Evolutionary conservation across 1,284 basidiomycete species (phyloP), one percentile per base, ranked within the genome.

Genomic region (Termitomyces sp.): DNA sequence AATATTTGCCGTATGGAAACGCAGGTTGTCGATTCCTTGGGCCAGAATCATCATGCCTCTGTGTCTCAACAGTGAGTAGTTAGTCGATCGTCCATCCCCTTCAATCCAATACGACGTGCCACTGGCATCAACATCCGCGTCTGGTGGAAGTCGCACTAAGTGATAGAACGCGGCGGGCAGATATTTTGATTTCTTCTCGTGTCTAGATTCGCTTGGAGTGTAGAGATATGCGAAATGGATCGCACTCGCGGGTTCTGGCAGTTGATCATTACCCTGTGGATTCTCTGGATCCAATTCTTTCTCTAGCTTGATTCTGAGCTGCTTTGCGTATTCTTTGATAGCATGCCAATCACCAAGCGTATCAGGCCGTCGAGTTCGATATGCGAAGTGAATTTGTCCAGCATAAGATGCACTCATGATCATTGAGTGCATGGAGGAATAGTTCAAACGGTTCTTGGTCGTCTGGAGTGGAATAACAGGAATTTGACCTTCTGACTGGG

Each of bases 211-310:
- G 17, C 46, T 45, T 13, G 39, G 44, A 24, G 24, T 5, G 24
- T 56, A 53, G 28, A 47, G 34, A 45, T 49, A 55, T 12, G 55
- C 55, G 15, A 61, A 61, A 44, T 33, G 55, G n/a, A 58, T 58
- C 42, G 24, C 43, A 21, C 51, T 45, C 0, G 52, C 52, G 10
- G 57, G 53, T 28, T 58, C 57, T 24, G 52, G 56, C 5, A 60
- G 46, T n/a, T 39, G 10, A 10, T 33, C 31, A 33, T 33, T 12
- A 33, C 31, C 31, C 9, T 33, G 31, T 30, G 28, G 28, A 30
- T 12, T 33, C 10, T 33, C 31, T 33, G 10, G 31, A 33, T 3
- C 13, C 40, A 10, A 4, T 24, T 10, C 2, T 13, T 42, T 13
- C 21, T 41, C 12, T 5, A 10, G 31, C 10, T 33, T 19, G 5